phyloP scores from a whole-genome alignment of 2,329 filamentous ascomycete species.

The Gaeumannomyces sp. region DNA sequence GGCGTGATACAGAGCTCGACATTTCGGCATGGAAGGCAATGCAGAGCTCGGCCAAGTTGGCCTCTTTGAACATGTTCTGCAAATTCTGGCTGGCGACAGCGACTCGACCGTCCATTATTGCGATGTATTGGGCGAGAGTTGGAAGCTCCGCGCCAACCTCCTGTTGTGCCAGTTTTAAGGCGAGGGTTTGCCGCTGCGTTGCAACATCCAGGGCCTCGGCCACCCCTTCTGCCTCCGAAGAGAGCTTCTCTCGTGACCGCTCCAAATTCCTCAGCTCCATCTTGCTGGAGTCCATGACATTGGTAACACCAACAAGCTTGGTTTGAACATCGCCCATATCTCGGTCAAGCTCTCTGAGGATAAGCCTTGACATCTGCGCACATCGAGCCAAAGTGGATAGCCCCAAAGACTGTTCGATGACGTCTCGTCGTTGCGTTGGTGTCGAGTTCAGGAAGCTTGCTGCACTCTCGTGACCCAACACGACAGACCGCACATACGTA shows the following conservation, averaged over 20 bases:
- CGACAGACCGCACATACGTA: slow-evolving; percentile 24
- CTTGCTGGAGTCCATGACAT: not conserved
- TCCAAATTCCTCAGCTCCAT: not conserved
- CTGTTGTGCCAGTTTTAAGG: too few species aligned
- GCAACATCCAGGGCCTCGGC: not conserved
- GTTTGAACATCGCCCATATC: not conserved
- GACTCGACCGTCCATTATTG: not conserved
- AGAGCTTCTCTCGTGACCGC: not conserved
- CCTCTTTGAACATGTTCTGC: not conserved
- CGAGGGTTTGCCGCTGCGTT: not conserved
- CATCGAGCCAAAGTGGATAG: slow-evolving; percentile 21
- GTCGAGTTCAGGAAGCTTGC: slow-evolving; percentile 25
- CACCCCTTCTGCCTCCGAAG: not conserved
- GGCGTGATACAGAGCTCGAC: not conserved
- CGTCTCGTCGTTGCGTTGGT: slow-evolving; percentile 21
- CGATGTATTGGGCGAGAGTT: not conserved
- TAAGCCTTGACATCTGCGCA: not conserved
- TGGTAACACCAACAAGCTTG: not conserved
- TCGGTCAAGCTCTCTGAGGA: not conserved
- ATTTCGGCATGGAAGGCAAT: not conserved
- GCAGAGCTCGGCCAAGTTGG: not conserved
- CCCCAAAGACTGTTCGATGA: slow-evolving; percentile 24
- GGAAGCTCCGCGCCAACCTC: not conserved
- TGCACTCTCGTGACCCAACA: slow-evolving; percentile 26
- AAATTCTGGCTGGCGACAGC: not conserved